phyloP scores from a whole-genome alignment of 108 stramenopile genomes.

The Discostella stelligeroides region DNA sequence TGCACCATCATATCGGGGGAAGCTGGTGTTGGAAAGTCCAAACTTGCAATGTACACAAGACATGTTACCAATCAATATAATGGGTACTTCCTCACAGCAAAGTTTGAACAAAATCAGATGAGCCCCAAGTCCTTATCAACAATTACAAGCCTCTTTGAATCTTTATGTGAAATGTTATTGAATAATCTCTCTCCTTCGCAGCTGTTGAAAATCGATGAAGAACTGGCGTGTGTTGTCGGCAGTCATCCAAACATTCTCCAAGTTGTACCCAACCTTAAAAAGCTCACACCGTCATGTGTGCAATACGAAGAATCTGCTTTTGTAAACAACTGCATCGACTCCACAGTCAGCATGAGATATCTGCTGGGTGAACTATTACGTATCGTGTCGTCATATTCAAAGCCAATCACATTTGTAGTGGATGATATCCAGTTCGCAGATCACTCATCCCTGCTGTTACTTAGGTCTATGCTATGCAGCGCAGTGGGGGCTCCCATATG shows the following conservation, averaged over 20 bases:
- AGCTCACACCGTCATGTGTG: conserved; percentile 1
- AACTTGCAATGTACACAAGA: conserved; percentile 11
- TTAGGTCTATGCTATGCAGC: conserved; percentile 18
- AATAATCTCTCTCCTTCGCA: conserved; percentile 3
- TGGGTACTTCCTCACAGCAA: conserved; percentile 24
- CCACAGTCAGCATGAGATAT: too few relatives aligned
- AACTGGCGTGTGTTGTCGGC: conserved; percentile 17
- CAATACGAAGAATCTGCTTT: not conserved
- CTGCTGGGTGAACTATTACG: conserved; percentile 10
- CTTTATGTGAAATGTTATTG: conserved; percentile 17
- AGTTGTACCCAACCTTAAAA: conserved; percentile 22
- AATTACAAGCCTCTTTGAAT: conserved; percentile 17
- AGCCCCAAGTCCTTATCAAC: conserved; percentile 15
- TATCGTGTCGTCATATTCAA: conserved; percentile 14
- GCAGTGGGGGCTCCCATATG: conserved; percentile 8
- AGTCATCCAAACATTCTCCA: conserved; percentile 7
- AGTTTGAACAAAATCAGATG: conserved; percentile 30
- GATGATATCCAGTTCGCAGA: too few relatives aligned
- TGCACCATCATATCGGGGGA: conserved; percentile 25
- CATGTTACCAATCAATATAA: not conserved
- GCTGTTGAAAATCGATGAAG: not conserved
- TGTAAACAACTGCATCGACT: not conserved
- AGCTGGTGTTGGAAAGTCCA: conserved; percentile 31
- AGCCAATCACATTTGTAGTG: too few relatives aligned
- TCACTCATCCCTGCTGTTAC: conserved; percentile 14